Evolutionary conservation across 1,284 basidiomycete species (phyloP).

Genomic region (Marasmius oreades): DNA sequence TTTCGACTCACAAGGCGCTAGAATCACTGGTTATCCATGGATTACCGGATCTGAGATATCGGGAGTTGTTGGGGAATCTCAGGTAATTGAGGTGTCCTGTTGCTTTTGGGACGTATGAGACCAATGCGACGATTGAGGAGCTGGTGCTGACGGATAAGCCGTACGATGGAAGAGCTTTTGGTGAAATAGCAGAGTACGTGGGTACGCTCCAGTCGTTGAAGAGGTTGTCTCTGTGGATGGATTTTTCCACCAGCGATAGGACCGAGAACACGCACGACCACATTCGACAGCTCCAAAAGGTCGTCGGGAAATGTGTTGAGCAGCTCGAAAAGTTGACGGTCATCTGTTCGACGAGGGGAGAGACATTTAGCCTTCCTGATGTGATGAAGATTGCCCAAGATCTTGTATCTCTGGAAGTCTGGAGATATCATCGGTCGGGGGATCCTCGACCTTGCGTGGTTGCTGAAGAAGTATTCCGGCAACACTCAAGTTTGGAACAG

Average conservation of each 20-base stretch:
- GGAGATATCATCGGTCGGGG: neutral
- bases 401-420: neutral
- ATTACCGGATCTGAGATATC: conserved; percentile 1
- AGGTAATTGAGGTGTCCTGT: neutral
- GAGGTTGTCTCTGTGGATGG: conserved; percentile 7
- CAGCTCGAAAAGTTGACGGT: conserved; percentile 7
- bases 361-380: conserved; percentile 7
- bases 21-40: neutral
- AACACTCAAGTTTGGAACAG: neutral
- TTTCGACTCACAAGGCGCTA: conserved; percentile 1
- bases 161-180: neutral
- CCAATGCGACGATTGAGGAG: neutral
- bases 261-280: conserved; percentile 3
- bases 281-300: neutral
- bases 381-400: too few relatives aligned
- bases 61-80: neutral
- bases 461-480: neutral
- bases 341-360: conserved; percentile 10
- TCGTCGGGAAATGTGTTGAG: neutral
- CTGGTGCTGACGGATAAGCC: conserved; percentile 1
- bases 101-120: neutral
- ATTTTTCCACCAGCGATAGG: conserved; percentile 5
- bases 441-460: neutral
- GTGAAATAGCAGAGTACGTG: neutral
- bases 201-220: neutral